Base-by-base conservation (phyloP, 345 rosid species). In the Noccaea bulbosa region DNA sequence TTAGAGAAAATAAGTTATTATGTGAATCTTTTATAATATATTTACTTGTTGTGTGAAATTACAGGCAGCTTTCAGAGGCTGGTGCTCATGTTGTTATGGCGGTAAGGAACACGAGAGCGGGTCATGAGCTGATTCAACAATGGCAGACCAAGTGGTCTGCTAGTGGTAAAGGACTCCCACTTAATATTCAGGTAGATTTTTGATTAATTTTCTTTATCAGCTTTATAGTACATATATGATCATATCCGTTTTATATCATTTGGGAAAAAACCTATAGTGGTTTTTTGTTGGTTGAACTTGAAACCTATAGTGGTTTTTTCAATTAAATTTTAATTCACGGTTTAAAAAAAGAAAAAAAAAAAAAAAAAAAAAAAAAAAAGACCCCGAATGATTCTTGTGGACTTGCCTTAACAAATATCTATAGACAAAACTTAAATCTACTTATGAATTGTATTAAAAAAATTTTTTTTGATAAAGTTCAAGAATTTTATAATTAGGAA, bases 71-170 rank as follows among this genome's bases (percentile, higher is more conserved):
- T 81, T 93, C 92, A 4, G 91, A 88, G 73, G 86, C 92, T 9
- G 96, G 98, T 17, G 98, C 97, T 11, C 93, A 90, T 76, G 92
- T 90, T 51, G 83, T 93, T 32, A 93, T 88, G 96, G 98, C 93
- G 0, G 96, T 93, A 6, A 86, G 98, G 34, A 50, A 40, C 27
- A 52, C 5, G 16, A 52, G 52, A 43, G 49, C 55, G 6, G 67
- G 43, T 71, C 37, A 71, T 50, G 74, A 60, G 24, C 60, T 70
- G 2, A 30, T 70, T 70, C 67, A 60, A 15, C 67, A 39, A 50
- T 60, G 74, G 74, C 74, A 70, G 74, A 70, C 51, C 67, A 70
- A 70, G 51, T 49, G 51, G 50, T 70, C 34, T 70, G 22, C 59
- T 60, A 37, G 59, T 70, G 65, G 30, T 27, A 16, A 57, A 41